A percentile compares a stretch with the other conserved stretches of the same genome.
Evolutionary conservation across 306 rosid species (phyloP).

Genomic region (Betula pendula): DNA sequence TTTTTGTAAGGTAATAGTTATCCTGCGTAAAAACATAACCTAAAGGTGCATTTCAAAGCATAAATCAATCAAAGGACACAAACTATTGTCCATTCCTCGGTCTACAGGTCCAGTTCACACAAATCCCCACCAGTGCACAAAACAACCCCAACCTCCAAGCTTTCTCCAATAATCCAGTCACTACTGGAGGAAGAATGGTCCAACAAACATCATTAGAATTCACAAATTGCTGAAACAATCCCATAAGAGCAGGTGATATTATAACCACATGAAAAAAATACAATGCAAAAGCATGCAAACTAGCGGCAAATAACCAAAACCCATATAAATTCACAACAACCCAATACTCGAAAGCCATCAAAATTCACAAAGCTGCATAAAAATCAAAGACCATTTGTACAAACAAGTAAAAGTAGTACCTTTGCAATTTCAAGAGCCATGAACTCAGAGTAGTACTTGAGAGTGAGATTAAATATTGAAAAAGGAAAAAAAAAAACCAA

Average conservation of each 20-base stretch:
- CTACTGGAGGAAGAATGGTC: constrained; percentile 1
- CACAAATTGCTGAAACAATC: background rate
- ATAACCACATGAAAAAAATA: background rate
- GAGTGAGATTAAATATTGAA: constrained; percentile 5
- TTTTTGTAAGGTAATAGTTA: no score
- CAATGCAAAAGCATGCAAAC: background rate
- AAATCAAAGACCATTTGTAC: constrained; percentile 31
- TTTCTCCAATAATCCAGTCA: background rate
- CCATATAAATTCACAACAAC: constrained; percentile 14
- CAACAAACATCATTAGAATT: constrained; percentile 5
- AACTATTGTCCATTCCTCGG: background rate
- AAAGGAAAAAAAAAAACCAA: constrained; percentile 11
- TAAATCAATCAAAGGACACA: background rate
- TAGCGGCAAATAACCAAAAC: background rate
- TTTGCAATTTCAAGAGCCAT: constrained; percentile 35
- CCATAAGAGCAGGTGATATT: background rate
- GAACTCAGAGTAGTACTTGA: constrained; percentile 1
- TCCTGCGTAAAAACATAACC: no score
- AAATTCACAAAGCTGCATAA: constrained; percentile 11
- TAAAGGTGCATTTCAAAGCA: background rate
- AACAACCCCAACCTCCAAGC: constrained; percentile 5
- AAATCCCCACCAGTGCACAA: background rate
- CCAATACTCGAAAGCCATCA: constrained; percentile 18
- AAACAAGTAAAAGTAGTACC: constrained; percentile 38
- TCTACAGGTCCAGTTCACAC: background rate